Conservation (phyloP, 805 yeast species). For the Saccharomyces mikatae region DNA sequence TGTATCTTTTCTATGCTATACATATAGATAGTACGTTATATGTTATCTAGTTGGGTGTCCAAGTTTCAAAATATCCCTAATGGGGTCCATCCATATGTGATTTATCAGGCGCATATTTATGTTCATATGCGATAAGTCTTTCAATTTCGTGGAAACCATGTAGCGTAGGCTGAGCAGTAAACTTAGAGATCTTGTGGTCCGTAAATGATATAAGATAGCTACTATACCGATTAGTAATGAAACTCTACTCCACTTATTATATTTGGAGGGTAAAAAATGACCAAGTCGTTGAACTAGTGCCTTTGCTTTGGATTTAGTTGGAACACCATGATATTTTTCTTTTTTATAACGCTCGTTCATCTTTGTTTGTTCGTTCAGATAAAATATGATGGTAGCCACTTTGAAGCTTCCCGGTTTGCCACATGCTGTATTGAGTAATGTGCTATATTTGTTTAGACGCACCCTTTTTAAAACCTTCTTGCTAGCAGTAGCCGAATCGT, state of each 20-base stretch:
- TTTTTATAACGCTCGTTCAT: background rate
- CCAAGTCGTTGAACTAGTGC: background rate
- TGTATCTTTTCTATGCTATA: background rate
- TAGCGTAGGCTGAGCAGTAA: background rate
- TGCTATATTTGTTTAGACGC: conserved; percentile 22
- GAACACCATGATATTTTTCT: background rate
- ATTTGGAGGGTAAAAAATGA: background rate
- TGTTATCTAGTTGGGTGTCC: background rate
- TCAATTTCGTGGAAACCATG: background rate
- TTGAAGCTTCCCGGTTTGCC: conserved; percentile 2
- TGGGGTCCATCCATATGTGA: background rate
- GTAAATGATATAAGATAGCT: conserved; percentile 3
- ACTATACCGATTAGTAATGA: conserved; percentile 10
- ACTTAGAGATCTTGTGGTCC: background rate
- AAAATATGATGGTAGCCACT: background rate
- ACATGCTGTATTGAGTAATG: conserved; percentile 23
- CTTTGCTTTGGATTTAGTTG: background rate
- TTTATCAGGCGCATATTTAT: background rate
- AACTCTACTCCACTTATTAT: conserved; percentile 2
- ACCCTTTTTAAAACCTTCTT: conserved; percentile 3
- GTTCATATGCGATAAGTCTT: background rate
- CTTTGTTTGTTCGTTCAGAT: background rate
- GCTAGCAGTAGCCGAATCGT: background rate
- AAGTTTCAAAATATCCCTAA: background rate
- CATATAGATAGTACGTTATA: background rate